A percentile compares a stretch with the other conserved stretches of the same genome.
Conservation (phyloP, 2,329 filamentous ascomycete genomes). For the Pestalotiopsis sp. region DNA sequence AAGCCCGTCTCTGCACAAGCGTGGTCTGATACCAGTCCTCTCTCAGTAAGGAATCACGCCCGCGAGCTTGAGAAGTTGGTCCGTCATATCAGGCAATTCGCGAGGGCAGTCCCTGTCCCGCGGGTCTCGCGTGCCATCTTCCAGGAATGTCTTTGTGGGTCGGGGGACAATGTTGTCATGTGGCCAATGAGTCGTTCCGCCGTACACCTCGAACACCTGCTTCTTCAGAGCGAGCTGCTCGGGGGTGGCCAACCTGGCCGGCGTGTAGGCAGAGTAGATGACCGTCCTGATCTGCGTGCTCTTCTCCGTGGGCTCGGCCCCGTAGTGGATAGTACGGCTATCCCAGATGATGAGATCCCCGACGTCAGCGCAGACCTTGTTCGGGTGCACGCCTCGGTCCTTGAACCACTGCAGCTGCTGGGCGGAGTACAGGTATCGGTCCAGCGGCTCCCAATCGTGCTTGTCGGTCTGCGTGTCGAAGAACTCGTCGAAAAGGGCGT, state of each 20-base stretch:
- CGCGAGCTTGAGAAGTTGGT: slow-evolving; percentile 30
- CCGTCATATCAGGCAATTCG: slow-evolving; percentile 27
- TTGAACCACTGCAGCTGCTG: slow-evolving; percentile 35
- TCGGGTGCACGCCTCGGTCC: slow-evolving; percentile 28
- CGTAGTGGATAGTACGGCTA: slow-evolving; percentile 38
- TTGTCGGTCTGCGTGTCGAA: slow-evolving; percentile 29
- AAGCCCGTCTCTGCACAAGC: too few relatives aligned
- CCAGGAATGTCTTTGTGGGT: slow-evolving; percentile 14
- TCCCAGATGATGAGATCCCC: slow-evolving; percentile 43
- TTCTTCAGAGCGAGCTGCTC: slow-evolving; percentile 28
- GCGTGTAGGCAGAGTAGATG: slow-evolving; percentile 25
- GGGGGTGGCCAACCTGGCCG: slow-evolving; percentile 17
- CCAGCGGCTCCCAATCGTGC: slow-evolving; percentile 26
- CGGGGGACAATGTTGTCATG: slow-evolving; percentile 26
- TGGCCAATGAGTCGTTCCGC: slow-evolving; percentile 34
- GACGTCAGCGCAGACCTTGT: slow-evolving; percentile 36
- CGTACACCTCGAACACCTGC: slow-evolving; percentile 26
- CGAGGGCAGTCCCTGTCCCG: slow-evolving; percentile 23
- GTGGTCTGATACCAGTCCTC: background rate
- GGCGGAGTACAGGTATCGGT: slow-evolving; percentile 33
- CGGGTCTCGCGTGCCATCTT: slow-evolving; percentile 25
- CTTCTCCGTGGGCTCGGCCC: slow-evolving; percentile 28
- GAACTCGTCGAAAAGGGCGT: slow-evolving; percentile 34
- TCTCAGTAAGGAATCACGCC: slow-evolving; percentile 26
- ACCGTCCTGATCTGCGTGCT: slow-evolving; percentile 22